Base-by-base conservation (phyloP, 2,329 filamentous ascomycete genomes). In the Pseudogymnoascus sp. region DNA sequence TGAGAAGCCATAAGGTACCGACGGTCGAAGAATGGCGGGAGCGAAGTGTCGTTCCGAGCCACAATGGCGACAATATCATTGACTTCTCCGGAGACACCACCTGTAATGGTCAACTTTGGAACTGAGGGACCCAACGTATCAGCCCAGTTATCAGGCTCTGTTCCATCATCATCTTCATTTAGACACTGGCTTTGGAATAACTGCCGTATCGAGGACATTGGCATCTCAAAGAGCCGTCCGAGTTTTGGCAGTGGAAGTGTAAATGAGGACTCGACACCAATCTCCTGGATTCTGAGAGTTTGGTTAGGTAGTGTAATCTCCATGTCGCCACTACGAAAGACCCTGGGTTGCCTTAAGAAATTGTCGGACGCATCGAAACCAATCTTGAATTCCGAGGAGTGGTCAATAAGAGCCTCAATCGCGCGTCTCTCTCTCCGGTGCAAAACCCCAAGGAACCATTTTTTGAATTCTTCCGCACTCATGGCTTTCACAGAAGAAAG, bases 401-500 rank as follows among this genome's bases (percentile, higher is more conserved):
- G 33, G 8, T 60, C 66, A 14, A 78, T 75, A 66, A 78, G 36
- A 16, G 69, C 68, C 61, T 77, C 69, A 12, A 78, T 60, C 25
- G 68, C 67, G 39, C 70, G 69, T 60, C 74, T 69, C 65, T 78
- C 76, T 59, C 72, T 70, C 30, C 66, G 71, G 66, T 74, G 75
- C 75, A 78, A 76, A 2, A 64, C 70, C 36, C 70, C 72, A 64
- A 64, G 35, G 59, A 65, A 65, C 64, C 64, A 65, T 19, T 7
- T 19, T 41, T 60, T 60, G 63, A 65, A 65, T 30, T 65, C 64
- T 25, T 59, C 60, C 33, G 64, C 60, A 25, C 14, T 62, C 42
- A 63, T 60, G 35, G 63, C 39, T 49, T 64, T 65, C 14, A 64
- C 64, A 23, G 60, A 61, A 5, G 78, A 65, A 19, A 75, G 65